These are phyloP conservation scores for Hibiscus trionum DNA, from an alignment of 345 rosid genomes.

Conservation along the genomic window DNA sequence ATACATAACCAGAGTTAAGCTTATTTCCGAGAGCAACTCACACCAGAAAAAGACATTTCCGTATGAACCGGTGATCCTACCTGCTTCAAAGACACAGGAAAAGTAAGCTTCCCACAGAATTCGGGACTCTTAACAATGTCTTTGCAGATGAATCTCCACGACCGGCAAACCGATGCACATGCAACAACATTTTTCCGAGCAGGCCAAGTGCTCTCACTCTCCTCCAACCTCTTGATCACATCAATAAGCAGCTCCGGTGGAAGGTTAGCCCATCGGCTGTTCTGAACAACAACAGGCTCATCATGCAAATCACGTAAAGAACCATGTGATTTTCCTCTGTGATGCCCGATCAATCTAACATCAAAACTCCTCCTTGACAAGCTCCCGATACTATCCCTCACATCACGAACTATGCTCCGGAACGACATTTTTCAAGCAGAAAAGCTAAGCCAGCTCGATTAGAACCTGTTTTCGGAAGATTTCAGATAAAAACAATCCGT, in stretches of 20 bases:
- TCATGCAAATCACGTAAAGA: conserved; percentile 33
- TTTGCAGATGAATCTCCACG: conserved; percentile 66
- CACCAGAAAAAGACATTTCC: not conserved
- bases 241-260: conserved; percentile 56
- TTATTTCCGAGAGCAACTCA: not conserved
- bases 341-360: conserved; percentile 41
- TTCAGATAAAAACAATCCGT: not conserved
- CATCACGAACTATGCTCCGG: conserved; percentile 60
- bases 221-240: conserved; percentile 56
- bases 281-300: conserved; percentile 39
- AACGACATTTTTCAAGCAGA: conserved; percentile 41
- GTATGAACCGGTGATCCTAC: conserved; percentile 11
- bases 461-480: not conserved
- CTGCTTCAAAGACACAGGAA: conserved; percentile 62
- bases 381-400: conserved; percentile 63
- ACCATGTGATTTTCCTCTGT: conserved; percentile 51
- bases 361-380: conserved; percentile 60
- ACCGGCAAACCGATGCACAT: conserved; percentile 60
- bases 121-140: conserved; percentile 58
- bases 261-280: conserved; percentile 61
- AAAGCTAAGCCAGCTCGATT: not conserved
- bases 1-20: not conserved
- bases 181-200: conserved; percentile 50
- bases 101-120: conserved; percentile 58
- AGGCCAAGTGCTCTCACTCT: conserved; percentile 64